These are phyloP conservation scores for Castanea sativa DNA, from an alignment of 306 rosid species.

Conservation along the genomic window DNA sequence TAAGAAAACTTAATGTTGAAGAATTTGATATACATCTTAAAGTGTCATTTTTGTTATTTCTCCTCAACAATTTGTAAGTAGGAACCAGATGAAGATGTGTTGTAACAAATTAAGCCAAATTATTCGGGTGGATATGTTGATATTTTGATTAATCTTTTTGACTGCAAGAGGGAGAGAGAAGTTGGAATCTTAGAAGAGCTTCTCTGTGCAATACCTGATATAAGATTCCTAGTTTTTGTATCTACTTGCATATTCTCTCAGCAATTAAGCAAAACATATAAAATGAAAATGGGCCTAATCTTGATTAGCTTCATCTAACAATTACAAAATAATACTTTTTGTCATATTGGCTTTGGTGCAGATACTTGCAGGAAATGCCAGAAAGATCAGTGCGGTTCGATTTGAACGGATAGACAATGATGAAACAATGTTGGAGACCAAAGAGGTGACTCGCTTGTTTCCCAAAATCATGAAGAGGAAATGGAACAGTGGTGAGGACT, in stretches of 20 bases:
- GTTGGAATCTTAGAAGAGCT: background rate
- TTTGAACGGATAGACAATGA: constrained; percentile 66
- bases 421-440: constrained; percentile 43
- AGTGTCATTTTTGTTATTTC: background rate
- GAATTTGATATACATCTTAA: background rate
- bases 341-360: constrained; percentile 35
- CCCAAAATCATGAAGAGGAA: constrained; percentile 80
- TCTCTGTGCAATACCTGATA: background rate
- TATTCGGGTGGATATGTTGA: background rate
- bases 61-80: background rate
- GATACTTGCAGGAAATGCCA: constrained; percentile 95
- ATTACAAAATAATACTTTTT: background rate
- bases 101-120: background rate
- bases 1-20: background rate
- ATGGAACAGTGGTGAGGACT: constrained; percentile 60
- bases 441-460: constrained; percentile 67
- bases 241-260: background rate
- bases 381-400: constrained; percentile 94
- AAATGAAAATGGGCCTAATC: background rate
- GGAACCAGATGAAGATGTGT: background rate
- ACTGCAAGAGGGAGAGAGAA: background rate
- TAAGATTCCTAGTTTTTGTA: background rate
- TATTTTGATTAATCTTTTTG: background rate
- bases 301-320: background rate
- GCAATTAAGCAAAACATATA: background rate